Evolutionary conservation across 805 yeast genomes (phyloP).

Genomic region (Ogataea saltuana): DNA sequence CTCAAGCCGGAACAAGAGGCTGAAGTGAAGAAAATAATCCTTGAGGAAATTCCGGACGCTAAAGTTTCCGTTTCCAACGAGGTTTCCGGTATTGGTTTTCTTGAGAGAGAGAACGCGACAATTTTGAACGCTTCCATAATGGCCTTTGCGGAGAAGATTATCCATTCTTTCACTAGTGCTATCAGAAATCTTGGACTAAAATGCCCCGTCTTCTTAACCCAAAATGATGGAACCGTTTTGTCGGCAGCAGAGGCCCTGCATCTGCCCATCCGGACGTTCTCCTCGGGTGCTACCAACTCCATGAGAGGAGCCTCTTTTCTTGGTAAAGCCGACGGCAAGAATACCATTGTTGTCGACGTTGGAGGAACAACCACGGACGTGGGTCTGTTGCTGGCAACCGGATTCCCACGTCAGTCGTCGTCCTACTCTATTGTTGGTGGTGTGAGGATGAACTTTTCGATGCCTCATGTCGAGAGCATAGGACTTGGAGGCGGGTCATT

Average conservation of each 20-base stretch:
- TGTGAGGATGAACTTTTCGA: conserved; percentile 49
- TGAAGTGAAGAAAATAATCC: conserved; percentile 36
- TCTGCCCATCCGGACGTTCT: conserved; percentile 47
- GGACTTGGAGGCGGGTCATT: conserved; percentile 55
- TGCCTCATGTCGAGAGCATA: conserved; percentile 51
- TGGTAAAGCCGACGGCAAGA: conserved; percentile 37
- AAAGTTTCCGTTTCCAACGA: conserved; percentile 40
- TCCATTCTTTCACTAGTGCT: conserved; percentile 41
- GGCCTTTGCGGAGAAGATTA: conserved; percentile 43
- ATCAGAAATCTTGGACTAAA: conserved; percentile 37
- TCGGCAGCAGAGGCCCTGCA: conserved; percentile 40
- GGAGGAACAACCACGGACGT: conserved; percentile 56
- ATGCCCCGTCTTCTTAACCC: conserved; percentile 44
- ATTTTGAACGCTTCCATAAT: conserved; percentile 48
- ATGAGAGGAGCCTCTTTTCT: conserved; percentile 50
- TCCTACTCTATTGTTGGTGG: conserved; percentile 47
- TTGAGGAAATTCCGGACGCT: conserved; percentile 36
- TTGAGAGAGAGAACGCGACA: conserved; percentile 50
- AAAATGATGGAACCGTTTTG: conserved; percentile 50
- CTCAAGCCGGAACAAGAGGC: conserved; percentile 42
- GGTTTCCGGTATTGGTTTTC: conserved; percentile 45
- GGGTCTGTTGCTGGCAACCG: conserved; percentile 45
- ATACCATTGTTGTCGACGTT: conserved; percentile 45
- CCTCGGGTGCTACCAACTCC: conserved; percentile 51
- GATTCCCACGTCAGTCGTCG: conserved; percentile 49